phyloP scores from a whole-genome alignment of 352 stramenopile species.

The Albugo laibachii region DNA sequence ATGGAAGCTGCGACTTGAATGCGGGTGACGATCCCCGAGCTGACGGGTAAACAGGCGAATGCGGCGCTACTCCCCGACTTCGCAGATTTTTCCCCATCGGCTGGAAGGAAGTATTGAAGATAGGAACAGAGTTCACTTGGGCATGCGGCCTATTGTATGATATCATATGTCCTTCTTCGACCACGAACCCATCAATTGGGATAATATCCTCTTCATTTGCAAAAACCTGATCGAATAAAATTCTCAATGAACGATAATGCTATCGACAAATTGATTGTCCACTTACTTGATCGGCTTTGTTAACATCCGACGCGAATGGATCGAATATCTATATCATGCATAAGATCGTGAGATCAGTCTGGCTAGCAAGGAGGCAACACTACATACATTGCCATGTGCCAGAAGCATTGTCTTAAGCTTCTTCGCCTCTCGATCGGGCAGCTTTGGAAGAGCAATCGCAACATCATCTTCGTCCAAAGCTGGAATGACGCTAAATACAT shows the following conservation, averaged over 20 bases:
- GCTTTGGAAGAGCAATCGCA: constrained; percentile 36
- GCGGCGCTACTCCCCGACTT: constrained; percentile 11
- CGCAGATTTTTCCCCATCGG: constrained; percentile 51
- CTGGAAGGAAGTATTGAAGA: constrained; percentile 7
- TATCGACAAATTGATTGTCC: background rate
- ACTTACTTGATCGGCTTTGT: constrained; percentile 39
- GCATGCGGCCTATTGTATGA: constrained; percentile 34
- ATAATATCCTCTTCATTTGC: constrained; percentile 65
- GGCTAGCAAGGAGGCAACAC: background rate
- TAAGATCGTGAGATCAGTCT: background rate
- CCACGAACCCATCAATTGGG: constrained; percentile 47
- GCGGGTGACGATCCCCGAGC: background rate
- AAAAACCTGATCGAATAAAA: constrained; percentile 22
- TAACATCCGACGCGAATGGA: constrained; percentile 45
- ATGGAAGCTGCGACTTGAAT: background rate
- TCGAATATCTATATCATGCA: constrained; percentile 43
- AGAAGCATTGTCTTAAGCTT: constrained; percentile 43
- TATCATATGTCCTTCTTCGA: constrained; percentile 47
- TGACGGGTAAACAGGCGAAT: constrained; percentile 4
- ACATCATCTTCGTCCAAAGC: constrained; percentile 46
- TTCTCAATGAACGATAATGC: background rate
- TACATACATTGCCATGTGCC: constrained; percentile 31
- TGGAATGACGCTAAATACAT: constrained; percentile 32
- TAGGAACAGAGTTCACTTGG: constrained; percentile 26
- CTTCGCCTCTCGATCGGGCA: constrained; percentile 40